phyloP scores from a whole-genome alignment of 2,329 filamentous ascomycete species.

The Cercospora brassicicola region DNA sequence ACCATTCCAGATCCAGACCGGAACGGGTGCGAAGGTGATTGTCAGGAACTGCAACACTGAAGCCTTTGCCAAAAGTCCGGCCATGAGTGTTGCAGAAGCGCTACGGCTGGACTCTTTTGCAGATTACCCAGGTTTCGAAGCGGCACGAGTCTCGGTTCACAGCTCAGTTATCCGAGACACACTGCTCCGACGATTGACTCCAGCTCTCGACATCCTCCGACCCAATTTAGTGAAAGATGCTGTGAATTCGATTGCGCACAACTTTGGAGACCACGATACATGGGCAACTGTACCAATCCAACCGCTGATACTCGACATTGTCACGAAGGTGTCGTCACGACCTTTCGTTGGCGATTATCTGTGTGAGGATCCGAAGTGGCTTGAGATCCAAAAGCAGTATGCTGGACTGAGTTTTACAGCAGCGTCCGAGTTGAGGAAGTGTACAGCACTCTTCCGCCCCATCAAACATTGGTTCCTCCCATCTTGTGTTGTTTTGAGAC shows the following conservation, averaged over 20 bases:
- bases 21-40: no score
- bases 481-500: conserved; percentile 41
- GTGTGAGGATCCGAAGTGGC: conserved; percentile 1
- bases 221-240: conserved; percentile 28
- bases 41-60: no score
- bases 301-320: conserved; percentile 35
- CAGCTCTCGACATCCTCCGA: conserved; percentile 24
- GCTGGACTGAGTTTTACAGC: conserved; percentile 2
- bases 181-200: conserved; percentile 26
- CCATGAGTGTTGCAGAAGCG: no score
- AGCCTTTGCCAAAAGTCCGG: no score
- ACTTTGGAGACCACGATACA: conserved; percentile 26
- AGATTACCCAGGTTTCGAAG: no score
- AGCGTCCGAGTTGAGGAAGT: background rate
- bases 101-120: no score
- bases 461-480: background rate
- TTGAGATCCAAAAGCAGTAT: conserved; percentile 3
- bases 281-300: conserved; percentile 28
- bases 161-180: conserved; percentile 7
- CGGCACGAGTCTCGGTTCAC: background rate
- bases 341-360: conserved; percentile 6
- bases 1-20: no score
- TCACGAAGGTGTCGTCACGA: conserved; percentile 30
- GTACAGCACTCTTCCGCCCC: background rate
- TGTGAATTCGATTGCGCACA: conserved; percentile 21